Conservation (phyloP, 2,329 filamentous ascomycete species). For the Microdochium nivale region DNA sequence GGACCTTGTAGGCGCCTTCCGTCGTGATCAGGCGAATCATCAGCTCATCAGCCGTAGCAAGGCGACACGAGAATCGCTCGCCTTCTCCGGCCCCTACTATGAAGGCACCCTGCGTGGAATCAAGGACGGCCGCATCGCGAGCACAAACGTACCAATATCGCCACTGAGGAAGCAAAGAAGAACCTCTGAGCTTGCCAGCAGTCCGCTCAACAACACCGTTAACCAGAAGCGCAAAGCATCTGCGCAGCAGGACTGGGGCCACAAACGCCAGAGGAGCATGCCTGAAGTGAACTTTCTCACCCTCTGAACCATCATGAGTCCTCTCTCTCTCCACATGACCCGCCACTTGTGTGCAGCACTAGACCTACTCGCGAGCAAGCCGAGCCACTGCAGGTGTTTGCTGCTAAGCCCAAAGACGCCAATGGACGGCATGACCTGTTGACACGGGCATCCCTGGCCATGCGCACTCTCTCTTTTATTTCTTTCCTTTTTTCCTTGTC, state of each 20-base stretch:
- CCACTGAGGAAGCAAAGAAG: conserved; percentile 53
- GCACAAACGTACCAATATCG: conserved; percentile 59
- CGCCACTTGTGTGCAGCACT: not conserved
- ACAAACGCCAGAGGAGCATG: conserved; percentile 52
- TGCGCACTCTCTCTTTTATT: conserved; percentile 3
- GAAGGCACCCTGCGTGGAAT: conserved; percentile 53
- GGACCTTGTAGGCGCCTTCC: conserved; percentile 70
- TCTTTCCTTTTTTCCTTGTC: not conserved
- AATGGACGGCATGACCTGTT: conserved; percentile 19
- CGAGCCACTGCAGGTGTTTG: not conserved
- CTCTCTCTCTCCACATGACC: not conserved
- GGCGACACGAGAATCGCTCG: conserved; percentile 53
- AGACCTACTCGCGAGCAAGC: not conserved
- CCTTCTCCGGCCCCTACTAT: conserved; percentile 52
- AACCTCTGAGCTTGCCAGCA: conserved; percentile 34
- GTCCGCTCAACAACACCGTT: conserved; percentile 38
- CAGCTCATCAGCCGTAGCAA: conserved; percentile 52
- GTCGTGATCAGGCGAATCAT: conserved; percentile 56
- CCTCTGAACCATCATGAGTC: conserved; percentile 22
- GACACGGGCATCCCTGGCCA: conserved; percentile 16
- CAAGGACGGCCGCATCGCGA: conserved; percentile 56
- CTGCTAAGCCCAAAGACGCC: conserved; percentile 10
- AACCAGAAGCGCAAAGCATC: conserved; percentile 49
- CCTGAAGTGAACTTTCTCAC: conserved; percentile 43
- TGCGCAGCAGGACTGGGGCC: conserved; percentile 28